Percentiles rank a stretch among this genome's conserved stretches.
Conservation (phyloP, 805 yeast species). For the Myxozyma melibiosi region DNA sequence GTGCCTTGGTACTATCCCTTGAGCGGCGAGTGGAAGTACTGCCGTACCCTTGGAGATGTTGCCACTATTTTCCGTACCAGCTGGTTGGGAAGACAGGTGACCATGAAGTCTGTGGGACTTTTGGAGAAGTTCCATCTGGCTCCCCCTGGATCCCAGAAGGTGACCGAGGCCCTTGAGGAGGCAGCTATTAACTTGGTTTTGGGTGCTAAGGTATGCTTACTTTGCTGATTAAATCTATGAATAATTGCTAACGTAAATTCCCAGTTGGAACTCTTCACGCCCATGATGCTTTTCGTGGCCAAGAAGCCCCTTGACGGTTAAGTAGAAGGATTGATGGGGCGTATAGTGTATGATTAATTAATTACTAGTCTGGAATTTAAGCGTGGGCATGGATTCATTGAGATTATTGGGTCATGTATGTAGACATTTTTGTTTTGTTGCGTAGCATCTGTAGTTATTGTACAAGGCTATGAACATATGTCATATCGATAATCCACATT, state of each 20-base stretch:
- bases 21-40: conserved; percentile 88
- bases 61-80: conserved; percentile 89
- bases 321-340: background rate
- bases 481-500: conserved; percentile 1
- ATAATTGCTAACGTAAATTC: background rate
- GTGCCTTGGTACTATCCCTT: conserved; percentile 98
- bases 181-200: conserved; percentile 94
- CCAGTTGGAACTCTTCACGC: conserved; percentile 77
- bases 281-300: conserved; percentile 93
- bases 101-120: conserved; percentile 76
- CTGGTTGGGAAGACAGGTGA: conserved; percentile 77
- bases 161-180: conserved; percentile 90
- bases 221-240: background rate
- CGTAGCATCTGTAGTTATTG: background rate
- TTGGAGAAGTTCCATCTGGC: conserved; percentile 86
- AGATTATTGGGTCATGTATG: background rate
- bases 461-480: background rate
- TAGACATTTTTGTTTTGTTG: background rate
- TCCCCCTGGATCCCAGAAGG: conserved; percentile 88
- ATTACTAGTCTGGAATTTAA: background rate
- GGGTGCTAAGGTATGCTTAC: conserved; percentile 66
- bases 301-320: conserved; percentile 62
- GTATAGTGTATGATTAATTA: background rate
- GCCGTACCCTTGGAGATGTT: conserved; percentile 75
- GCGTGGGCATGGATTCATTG: background rate